Conservation (phyloP, 768 basidiomycete species). For the Mycena metata region DNA sequence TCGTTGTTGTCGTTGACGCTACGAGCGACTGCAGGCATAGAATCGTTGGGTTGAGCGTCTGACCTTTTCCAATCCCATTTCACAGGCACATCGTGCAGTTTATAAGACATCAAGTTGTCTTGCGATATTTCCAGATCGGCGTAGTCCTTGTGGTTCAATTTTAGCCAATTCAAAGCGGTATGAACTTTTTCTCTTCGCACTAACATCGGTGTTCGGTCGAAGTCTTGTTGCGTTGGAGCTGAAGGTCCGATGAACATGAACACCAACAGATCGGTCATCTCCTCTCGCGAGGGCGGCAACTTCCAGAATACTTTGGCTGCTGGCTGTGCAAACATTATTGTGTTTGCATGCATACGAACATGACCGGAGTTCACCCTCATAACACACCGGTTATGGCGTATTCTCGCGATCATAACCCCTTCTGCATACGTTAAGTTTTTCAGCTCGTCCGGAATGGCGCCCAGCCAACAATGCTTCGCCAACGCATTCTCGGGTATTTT, state of each 20-base stretch:
- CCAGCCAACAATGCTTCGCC: not conserved
- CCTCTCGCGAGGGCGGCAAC: slow-evolving; percentile 1
- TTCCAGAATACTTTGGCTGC: slow-evolving; percentile 25
- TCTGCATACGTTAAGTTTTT: not conserved
- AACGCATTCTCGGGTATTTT: not conserved
- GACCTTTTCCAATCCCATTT: not conserved
- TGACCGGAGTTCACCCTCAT: slow-evolving; percentile 18
- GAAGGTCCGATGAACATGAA: slow-evolving; percentile 34
- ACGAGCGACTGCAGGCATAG: not conserved
- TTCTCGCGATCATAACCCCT: not conserved
- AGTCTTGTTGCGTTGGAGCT: slow-evolving; percentile 34
- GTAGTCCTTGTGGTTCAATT: not conserved
- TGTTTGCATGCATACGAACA: slow-evolving; percentile 43
- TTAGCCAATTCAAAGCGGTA: not conserved
- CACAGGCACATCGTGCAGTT: not conserved
- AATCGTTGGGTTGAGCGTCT: not conserved
- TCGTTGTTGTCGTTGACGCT: not conserved
- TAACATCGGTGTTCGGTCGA: slow-evolving; percentile 3
- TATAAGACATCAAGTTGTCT: not conserved
- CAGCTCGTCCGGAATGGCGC: not conserved
- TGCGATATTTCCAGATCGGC: slow-evolving; percentile 40
- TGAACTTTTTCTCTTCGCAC: not conserved
- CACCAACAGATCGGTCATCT: slow-evolving; percentile 40
- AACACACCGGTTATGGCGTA: slow-evolving; percentile 3
- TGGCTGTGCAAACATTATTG: slow-evolving; percentile 43